Conservation (phyloP, 225 moss, liverwort and hornwort species). For the Anthoceros angustus region DNA sequence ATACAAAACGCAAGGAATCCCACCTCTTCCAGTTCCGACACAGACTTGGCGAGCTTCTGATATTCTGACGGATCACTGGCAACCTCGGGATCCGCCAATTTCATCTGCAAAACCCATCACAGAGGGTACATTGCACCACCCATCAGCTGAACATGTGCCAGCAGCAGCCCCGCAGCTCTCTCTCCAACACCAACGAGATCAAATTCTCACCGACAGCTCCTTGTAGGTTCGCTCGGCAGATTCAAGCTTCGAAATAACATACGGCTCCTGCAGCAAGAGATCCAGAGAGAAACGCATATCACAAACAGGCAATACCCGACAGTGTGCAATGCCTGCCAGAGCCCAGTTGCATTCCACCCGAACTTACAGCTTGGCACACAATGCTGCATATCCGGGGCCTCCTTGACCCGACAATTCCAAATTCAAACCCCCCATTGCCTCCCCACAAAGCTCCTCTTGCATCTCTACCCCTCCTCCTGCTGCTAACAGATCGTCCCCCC, state of each 20-base stretch:
- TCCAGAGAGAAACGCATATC: not conserved
- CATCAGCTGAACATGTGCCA: not conserved
- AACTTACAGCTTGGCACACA: no score
- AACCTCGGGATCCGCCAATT: conserved; percentile 90
- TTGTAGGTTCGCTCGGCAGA: conserved; percentile 91
- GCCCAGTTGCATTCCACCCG: not conserved
- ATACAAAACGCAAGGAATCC: conserved; percentile 1
- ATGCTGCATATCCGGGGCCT: no score
- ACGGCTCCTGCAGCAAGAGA: conserved; percentile 19
- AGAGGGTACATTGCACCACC: not conserved
- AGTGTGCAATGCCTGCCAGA: not conserved
- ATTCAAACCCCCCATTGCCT: no score
- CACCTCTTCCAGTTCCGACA: conserved; percentile 82
- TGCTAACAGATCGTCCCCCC: not conserved
- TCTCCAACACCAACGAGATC: not conserved
- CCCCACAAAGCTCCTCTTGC: no score
- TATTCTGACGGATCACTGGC: conserved; percentile 74
- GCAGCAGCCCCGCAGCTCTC: not conserved
- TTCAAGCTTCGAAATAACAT: conserved; percentile 75
- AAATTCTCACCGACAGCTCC: conserved; percentile 52
- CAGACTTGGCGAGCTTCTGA: conserved; percentile 63
- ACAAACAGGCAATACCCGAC: not conserved
- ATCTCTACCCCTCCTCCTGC: not conserved
- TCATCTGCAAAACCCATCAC: conserved; percentile 32
- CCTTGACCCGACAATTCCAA: no score